These are phyloP conservation scores for Pichia phayaonensis DNA, from an alignment of 805 yeast genomes.

Conservation along the genomic window DNA sequence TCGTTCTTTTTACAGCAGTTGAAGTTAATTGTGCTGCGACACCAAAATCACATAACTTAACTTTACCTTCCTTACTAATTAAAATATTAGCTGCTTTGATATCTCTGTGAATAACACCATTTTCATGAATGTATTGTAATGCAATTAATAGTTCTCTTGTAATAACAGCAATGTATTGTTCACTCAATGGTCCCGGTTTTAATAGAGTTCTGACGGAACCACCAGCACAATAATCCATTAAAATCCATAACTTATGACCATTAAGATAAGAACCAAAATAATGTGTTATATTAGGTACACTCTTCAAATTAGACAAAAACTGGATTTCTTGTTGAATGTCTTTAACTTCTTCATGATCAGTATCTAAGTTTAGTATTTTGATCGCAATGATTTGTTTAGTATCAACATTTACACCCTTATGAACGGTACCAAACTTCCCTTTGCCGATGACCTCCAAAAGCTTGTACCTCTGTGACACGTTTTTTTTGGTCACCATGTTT, in stretches of 20 bases:
- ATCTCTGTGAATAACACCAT: constrained; percentile 93
- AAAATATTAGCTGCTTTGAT: constrained; percentile 94
- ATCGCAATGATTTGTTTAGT: constrained; percentile 84
- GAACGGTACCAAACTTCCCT: constrained; percentile 96
- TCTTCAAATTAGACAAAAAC: constrained; percentile 72
- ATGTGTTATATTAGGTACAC: constrained; percentile 85
- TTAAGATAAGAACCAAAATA: constrained; percentile 83
- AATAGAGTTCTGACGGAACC: constrained; percentile 85
- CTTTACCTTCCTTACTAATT: constrained; percentile 74
- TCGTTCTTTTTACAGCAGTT: constrained; percentile 69
- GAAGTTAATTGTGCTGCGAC: constrained; percentile 91
- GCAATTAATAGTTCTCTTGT: constrained; percentile 77
- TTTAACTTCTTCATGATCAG: constrained; percentile 87
- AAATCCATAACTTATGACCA: constrained; percentile 92
- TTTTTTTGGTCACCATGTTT: not conserved
- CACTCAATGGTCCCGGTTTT: constrained; percentile 84
- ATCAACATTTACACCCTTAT: constrained; percentile 67
- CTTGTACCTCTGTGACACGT: constrained; percentile 41
- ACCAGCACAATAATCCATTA: constrained; percentile 97
- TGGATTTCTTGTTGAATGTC: constrained; percentile 93
- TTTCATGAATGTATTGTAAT: constrained; percentile 70
- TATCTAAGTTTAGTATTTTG: constrained; percentile 85
- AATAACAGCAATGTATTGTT: constrained; percentile 73
- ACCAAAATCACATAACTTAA: constrained; percentile 94
- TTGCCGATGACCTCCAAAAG: constrained; percentile 89